Base-by-base conservation (phyloP, 2,329 filamentous ascomycete genomes). In the Trichoderma polysporum region DNA sequence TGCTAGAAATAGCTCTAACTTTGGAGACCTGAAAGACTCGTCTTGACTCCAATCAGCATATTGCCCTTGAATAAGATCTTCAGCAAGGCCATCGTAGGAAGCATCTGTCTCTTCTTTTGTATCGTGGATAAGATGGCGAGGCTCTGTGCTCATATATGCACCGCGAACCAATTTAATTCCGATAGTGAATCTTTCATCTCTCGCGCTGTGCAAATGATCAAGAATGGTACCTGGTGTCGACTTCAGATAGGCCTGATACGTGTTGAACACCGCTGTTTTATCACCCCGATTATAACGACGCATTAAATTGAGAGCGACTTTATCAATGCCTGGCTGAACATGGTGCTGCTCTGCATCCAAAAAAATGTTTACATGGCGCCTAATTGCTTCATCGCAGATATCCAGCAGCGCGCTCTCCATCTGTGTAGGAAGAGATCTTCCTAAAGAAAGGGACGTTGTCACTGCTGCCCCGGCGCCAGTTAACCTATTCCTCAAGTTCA, bases 221-320 rank as follows among this genome's bases (percentile, higher is more conserved):
- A 79, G 75, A 2, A 87, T 70, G 3, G 77, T 79, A 10, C 68
- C 73, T 0, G 80, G 74, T 1, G 82, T 84, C 59, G 76, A 76
- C 73, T 84, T 84, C 19, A 88, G 79, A 71, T 88, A 88, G 57
- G 81, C 83, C 69, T 88, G 86, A 74, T 87, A 87, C 1, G 85
- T 86, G 71, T 81, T 86, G 72, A 78, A 81, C 15, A 81, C 70
- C n/a, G 77, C 71, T 9, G 72, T 79, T 2, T 71, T 67, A 8
- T 74, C 73, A 13, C 79, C 73, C 0, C 74, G 76, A 72, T 84
- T 84, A 74, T 74, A 80, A 66, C 73, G 73, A 50, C 74, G 73
- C 74, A 79, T 79, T 13, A 80, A 68, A 17, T 78, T 73, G 15
- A 81, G 69, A 2, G 76, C 75, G 4, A 74, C 69, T 3, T 69